Percentiles rank a stretch among this genome's conserved stretches.
Conservation (phyloP, 1,284 basidiomycete genomes). For the Agroathelia rolfsii region DNA sequence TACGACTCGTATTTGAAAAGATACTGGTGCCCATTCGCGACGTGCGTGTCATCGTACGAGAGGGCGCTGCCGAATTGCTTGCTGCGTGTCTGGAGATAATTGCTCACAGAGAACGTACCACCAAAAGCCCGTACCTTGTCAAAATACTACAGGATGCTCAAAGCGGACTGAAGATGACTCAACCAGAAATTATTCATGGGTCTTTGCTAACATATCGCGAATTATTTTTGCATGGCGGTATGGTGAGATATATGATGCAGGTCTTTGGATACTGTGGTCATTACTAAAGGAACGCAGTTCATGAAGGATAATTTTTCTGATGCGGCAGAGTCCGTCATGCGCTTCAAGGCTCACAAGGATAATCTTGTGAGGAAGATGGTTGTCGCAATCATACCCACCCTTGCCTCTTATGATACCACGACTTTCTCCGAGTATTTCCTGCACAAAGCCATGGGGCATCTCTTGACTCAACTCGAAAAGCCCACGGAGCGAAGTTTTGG, state of each 20-base stretch:
- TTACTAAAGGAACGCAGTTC: too few species aligned
- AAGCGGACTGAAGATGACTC: constrained; percentile 71
- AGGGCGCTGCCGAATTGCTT: constrained; percentile 84
- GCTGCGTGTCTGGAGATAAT: constrained; percentile 86
- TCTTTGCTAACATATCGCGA: constrained; percentile 90
- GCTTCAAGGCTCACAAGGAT: constrained; percentile 84
- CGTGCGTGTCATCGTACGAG: constrained; percentile 75
- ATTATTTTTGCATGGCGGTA: constrained; percentile 86
- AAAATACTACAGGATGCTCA: constrained; percentile 88
- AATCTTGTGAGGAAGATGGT: constrained; percentile 84
- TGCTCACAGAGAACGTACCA: constrained; percentile 58
- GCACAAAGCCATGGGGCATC: constrained; percentile 86
- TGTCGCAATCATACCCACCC: constrained; percentile 86
- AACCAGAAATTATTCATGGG: constrained; percentile 86
- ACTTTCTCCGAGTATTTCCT: constrained; percentile 86
- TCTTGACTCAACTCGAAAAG: constrained; percentile 83
- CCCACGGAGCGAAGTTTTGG: constrained; percentile 85
- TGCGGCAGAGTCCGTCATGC: constrained; percentile 86
- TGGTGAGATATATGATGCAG: constrained; percentile 64
- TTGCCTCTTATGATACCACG: constrained; percentile 90
- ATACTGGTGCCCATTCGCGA: constrained; percentile 85
- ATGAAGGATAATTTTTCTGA: constrained; percentile 88
- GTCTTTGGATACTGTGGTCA: too few species aligned
- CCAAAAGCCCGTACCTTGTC: constrained; percentile 56
- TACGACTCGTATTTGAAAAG: constrained; percentile 81